Base-by-base conservation (phyloP, 306 rosid species). In the Albizia julibrissin region DNA sequence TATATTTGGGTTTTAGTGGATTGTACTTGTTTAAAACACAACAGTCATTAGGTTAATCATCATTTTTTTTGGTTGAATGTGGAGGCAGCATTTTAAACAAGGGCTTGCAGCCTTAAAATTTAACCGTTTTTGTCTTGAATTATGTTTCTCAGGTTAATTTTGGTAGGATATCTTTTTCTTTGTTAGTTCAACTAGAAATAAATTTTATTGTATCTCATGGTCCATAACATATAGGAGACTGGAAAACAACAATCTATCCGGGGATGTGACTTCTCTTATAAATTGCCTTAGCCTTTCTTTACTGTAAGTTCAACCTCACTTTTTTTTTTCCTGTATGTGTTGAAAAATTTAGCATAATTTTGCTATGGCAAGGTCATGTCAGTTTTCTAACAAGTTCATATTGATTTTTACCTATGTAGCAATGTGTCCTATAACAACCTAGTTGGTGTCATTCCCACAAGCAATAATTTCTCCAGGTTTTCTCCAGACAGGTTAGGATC, bases 401-500 rank as follows among this genome's bases (percentile, higher is more conserved):
- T 83, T 76, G 33, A 26, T 66, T 13, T 56, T 49, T 79, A 77
- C 73, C 44, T 65, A 75, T 87, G 81, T 86, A 96, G 99, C 65
- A 94, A 96, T 80, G 97, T 96, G 43, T 96, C 99, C 34, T 92
- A 90, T 59, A 96, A 96, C 91, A 81, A 89, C 40, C 83, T 96
- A 42, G 92, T 39, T n/a, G 99, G 99, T 78, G 88, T 89, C 65
- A 90, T 96, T 84, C 99, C 99, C 29, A 91, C 94, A 10, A 88
- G 83, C 84, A 92, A 94, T 78, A 96, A 96, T 88, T 96, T 96
- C 88, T 84, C 98, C 43, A 90, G 97, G 90, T 96, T 96, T 77
- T 80, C 95, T 6, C 84, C 90, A 2, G 95, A 94, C 84, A 94
- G 99, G 99, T 94, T 65, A 79, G 91, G 66, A 22, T 52, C 67